Base-by-base conservation (phyloP, 2,329 filamentous ascomycete species). In the Exophiala xenobiotica region DNA sequence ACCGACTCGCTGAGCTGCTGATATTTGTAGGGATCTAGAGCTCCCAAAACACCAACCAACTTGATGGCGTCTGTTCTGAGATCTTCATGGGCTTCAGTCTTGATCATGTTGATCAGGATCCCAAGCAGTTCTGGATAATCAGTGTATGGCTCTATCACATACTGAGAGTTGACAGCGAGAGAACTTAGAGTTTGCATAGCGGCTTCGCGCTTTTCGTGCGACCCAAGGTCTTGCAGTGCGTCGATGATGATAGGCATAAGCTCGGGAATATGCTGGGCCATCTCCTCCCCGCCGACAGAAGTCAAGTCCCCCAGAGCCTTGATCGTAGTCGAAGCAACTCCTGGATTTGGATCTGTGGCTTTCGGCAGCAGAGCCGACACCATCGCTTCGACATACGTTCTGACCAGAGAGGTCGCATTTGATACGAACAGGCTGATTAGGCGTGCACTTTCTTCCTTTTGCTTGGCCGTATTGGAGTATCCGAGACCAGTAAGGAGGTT, bases 301-400 rank as follows among this genome's bases (percentile, higher is more conserved):
- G 92, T 90, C 50, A 99, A 80, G 68, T 99, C 91, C 42, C 93
- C 93, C 56, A 99, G 90, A 5, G 93, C 92, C 68, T 91, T 90
- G 45, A 99, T 77, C n/a, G 95, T 95, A 2, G 91, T 96, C 1
- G 93, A 89, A 18, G 93, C 91, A 11, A 99, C 93, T 31, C 89
- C 88, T 0, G 91, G 82, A 60, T 90, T 93, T 0, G 82, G 70
- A 66, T 99, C 95, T 49, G 82, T 85, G 4, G 92, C 89, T 68
- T 96, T 97, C 1, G 93, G 93, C 2, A 99, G 75, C n/a, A 99
- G 79, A 1, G 96, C 90, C 9, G 87, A 87, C 47, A 97, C 88
- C 81, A 99, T 97, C 1, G 93, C 90, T 64, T 96, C 90, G 39
- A 99, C 93, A 63, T 97, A 97, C 2, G 93, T 92, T 68, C 92